These are phyloP conservation scores for Nannochloris sp. DNA, from an alignment of 139 green algal species.

Conservation along the genomic window DNA sequence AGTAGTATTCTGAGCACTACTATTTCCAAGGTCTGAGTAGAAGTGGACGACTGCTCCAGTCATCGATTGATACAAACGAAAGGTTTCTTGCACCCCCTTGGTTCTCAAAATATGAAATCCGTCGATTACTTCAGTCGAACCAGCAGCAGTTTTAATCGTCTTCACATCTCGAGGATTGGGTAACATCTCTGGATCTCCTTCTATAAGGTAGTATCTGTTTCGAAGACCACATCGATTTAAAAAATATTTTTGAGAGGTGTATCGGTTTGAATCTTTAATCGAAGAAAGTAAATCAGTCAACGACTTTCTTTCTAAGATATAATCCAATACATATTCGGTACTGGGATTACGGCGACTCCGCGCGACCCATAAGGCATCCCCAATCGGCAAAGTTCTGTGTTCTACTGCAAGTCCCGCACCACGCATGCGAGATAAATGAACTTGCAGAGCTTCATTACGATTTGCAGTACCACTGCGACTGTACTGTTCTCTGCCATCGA, in stretches of 20 bases:
- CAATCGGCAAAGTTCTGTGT: slow-evolving; percentile 30
- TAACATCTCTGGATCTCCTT: slow-evolving; percentile 51
- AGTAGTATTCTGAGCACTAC: neutral
- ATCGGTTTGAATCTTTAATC: slow-evolving; percentile 42
- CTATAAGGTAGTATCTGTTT: slow-evolving; percentile 60
- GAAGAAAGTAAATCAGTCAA: slow-evolving; percentile 46
- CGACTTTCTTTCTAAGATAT: slow-evolving; percentile 69
- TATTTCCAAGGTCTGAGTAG: neutral
- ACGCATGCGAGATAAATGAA: slow-evolving; percentile 19
- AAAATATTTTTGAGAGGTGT: slow-evolving; percentile 41
- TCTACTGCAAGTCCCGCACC: slow-evolving; percentile 28
- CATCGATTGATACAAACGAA: slow-evolving; percentile 28
- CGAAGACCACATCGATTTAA: slow-evolving; percentile 51
- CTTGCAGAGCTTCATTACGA: slow-evolving; percentile 1
- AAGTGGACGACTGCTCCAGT: slow-evolving; percentile 12
- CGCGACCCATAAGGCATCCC: slow-evolving; percentile 53
- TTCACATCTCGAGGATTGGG: slow-evolving; percentile 20
- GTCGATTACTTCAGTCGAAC: slow-evolving; percentile 28
- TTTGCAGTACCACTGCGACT: neutral
- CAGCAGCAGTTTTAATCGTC: slow-evolving; percentile 38
- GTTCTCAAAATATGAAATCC: slow-evolving; percentile 51
- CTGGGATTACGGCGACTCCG: slow-evolving; percentile 2
- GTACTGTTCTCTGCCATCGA: slow-evolving; percentile 59
- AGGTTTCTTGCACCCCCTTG: slow-evolving; percentile 9
- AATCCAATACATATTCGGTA: slow-evolving; percentile 61